Evolutionary conservation across 805 yeast genomes (phyloP), one percentile per base, ranked within the genome.

Genomic region (Zygosaccharomyces rouxii): DNA sequence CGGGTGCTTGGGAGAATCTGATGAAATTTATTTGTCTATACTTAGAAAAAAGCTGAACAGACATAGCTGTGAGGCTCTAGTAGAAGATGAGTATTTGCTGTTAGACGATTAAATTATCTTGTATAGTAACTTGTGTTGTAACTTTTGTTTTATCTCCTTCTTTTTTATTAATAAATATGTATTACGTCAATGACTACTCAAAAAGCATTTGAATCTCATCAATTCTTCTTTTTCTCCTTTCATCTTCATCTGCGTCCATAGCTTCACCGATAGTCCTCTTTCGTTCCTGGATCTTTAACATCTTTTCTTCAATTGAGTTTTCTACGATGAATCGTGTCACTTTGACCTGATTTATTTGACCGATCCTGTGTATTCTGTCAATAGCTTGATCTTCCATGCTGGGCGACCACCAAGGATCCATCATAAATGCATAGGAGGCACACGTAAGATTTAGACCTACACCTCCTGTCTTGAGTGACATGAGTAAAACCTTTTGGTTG

Each of bases 361-460:
- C 97, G 61, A 92, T 86, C 56, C 98, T 76, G 62, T 90, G 97
- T 14, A 92, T 77, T 58, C 98, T 71, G 67, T 89, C 96, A 51
- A 89, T 86, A 0, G 96, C 96, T 64, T 89, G 97, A 44, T 86
- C 88, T 59, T 89, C 96, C 46, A 84, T 80, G 42, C 95, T 87
- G 40, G 88, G 95, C 26, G 94, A 86, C 97, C 97, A 90, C 94
- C 96, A 90, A 0, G 97, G 97, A 60, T 90, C 97, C 88, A 92
- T 84, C 78, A 90, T 75, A 57, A 82, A 89, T 2, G 95, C 97
- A 30, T 79, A 75, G 0, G 87, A 84, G 0, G 97, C 96, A 44
- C 83, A 80, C 0, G 96, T 90, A 51, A 90, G 70, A 60, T 90
- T 90, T 53, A 90, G 72, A 0, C 97, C 97, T 10, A 89, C 96